These are phyloP conservation scores for Plasmodium vivax DNA, from an alignment of 169 alveolate species.

Conservation along the genomic window DNA sequence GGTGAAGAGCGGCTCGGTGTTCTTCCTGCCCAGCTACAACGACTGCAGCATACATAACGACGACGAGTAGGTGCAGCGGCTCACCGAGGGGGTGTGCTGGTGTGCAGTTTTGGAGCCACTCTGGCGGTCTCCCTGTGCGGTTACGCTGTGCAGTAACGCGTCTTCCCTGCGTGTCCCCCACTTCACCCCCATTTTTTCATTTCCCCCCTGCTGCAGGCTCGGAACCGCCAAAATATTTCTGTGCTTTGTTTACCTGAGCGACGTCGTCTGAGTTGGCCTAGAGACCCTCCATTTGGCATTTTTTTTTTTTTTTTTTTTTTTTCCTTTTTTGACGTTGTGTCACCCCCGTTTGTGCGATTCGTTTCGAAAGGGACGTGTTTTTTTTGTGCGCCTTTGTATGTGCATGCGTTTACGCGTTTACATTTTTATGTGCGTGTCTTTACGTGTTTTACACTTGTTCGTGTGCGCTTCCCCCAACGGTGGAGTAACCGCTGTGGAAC, in stretches of 20 bases:
- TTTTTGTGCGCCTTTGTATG: background rate
- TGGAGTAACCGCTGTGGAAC: background rate
- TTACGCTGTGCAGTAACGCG: background rate
- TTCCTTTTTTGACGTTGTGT: background rate
- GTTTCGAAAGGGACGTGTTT: background rate
- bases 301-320: background rate
- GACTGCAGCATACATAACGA: slow-evolving; percentile 68
- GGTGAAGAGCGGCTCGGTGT: slow-evolving; percentile 55
- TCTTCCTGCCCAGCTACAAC: slow-evolving; percentile 60
- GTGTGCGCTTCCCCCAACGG: background rate
- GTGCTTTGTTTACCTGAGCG: slow-evolving; percentile 51
- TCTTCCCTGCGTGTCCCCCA: background rate
- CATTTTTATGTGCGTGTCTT: no score
- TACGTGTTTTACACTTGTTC: no score
- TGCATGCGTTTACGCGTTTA: background rate
- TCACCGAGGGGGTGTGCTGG: background rate
- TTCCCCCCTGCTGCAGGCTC: slow-evolving; percentile 11
- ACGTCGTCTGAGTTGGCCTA: background rate
- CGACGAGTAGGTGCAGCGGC: slow-evolving; percentile 23
- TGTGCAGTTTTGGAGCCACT: background rate
- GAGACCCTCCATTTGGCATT: background rate
- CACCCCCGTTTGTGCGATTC: background rate
- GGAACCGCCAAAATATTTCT: slow-evolving; percentile 71
- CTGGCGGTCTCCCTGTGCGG: background rate
- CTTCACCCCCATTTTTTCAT: background rate